Conservation (phyloP, 176 grass and related monocot genomes). For the Musa schizocarpa region DNA sequence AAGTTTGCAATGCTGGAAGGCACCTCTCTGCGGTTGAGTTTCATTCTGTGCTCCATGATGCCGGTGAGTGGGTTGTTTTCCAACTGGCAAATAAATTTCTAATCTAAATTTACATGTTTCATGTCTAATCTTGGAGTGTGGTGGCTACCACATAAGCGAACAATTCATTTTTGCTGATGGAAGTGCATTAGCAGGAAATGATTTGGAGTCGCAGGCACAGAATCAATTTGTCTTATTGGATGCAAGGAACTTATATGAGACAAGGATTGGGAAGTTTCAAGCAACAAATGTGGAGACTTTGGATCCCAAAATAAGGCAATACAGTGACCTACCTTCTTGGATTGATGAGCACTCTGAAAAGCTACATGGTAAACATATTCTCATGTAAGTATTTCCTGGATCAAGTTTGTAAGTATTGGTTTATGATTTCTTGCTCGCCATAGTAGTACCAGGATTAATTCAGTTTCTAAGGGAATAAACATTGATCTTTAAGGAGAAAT, state of each 20-base stretch:
- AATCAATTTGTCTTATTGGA: slow-evolving; percentile 66
- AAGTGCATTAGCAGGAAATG: slow-evolving; percentile 10
- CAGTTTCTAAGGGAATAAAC: too few relatives aligned
- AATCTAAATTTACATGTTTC: neutral
- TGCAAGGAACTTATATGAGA: slow-evolving; percentile 84
- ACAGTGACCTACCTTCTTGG: slow-evolving; percentile 77
- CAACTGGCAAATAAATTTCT: neutral
- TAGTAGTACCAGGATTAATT: neutral
- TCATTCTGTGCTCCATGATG: slow-evolving; percentile 53
- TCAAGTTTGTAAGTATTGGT: neutral
- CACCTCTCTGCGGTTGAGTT: slow-evolving; percentile 69
- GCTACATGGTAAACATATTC: slow-evolving; percentile 61
- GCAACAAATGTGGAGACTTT: slow-evolving; percentile 62
- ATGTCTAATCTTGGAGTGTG: too few relatives aligned
- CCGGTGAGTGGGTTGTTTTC: slow-evolving; percentile 32
- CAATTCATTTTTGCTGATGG: neutral
- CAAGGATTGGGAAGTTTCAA: slow-evolving; percentile 78
- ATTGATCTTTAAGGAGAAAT: neutral
- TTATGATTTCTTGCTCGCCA: neutral
- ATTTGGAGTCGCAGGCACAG: slow-evolving; percentile 21
- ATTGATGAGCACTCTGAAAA: slow-evolving; percentile 67
- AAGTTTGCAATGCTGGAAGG: slow-evolving; percentile 46
- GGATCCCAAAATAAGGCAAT: slow-evolving; percentile 77
- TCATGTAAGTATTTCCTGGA: slow-evolving; percentile 43
- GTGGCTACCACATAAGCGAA: neutral